phyloP scores from a whole-genome alignment of 208 protist species.

The Balamuthia mandrillaris region DNA sequence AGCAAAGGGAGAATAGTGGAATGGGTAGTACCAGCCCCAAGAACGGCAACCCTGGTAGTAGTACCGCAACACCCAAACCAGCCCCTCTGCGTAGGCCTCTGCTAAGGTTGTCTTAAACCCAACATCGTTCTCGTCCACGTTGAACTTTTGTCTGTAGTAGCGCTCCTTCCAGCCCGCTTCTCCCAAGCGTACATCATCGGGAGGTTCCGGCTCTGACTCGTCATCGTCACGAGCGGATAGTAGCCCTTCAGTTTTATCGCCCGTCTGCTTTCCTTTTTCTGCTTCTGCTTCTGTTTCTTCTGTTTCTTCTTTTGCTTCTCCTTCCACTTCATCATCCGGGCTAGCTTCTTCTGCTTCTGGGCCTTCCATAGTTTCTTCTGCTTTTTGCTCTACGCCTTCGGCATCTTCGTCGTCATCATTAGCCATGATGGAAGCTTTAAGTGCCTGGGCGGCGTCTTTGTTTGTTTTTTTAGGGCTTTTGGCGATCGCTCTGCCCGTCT shows the following conservation, averaged over 20 bases:
- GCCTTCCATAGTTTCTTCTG: too few species aligned
- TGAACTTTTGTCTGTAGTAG: constrained; percentile 72
- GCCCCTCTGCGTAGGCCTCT: constrained; percentile 89
- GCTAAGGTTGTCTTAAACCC: constrained; percentile 65
- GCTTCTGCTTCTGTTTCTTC: too few species aligned
- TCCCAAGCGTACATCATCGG: constrained; percentile 64
- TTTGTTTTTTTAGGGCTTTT: too few species aligned
- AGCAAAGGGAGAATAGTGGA: constrained; percentile 96
- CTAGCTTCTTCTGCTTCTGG: too few species aligned
- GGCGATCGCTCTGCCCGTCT: too few species aligned
- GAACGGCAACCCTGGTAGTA: constrained; percentile 87
- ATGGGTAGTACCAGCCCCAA: constrained; percentile 96
- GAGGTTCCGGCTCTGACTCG: neutral
- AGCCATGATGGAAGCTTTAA: too few species aligned
- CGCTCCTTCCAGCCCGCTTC: constrained; percentile 76
- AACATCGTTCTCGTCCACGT: neutral
- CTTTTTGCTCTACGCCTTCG: too few species aligned
- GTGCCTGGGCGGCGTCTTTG: too few species aligned
- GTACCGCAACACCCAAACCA: constrained; percentile 98
- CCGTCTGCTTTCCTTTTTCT: constrained; percentile 61
- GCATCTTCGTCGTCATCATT: too few species aligned
- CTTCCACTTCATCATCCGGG: too few species aligned
- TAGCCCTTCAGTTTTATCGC: too few species aligned
- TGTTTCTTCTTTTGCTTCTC: too few species aligned
- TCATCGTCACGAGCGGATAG: neutral